Base-by-base conservation (phyloP, 2,329 filamentous ascomycete genomes). In the Colletotrichum melonis region DNA sequence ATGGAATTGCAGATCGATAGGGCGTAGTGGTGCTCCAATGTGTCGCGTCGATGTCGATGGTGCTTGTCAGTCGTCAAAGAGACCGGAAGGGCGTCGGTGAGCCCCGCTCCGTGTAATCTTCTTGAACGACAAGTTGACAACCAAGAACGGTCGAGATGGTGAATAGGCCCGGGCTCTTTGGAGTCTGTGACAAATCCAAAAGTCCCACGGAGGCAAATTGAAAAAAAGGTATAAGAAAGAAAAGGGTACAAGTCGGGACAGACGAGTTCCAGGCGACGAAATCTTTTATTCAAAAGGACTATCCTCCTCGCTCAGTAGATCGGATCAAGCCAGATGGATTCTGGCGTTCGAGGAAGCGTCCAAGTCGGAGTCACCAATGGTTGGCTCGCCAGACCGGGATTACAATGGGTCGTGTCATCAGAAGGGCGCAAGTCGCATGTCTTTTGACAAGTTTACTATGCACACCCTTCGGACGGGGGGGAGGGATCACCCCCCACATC, bases 201-300 rank as follows among this genome's bases (percentile, higher is more conserved):
- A 30, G 12, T 46, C 42, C 55, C 56, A 55, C 32, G 72, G 67
- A 58, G 72, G 65, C 67, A 19, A 42, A 74, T 74, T 75, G 58
- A 76, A 62, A 59, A 74, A 71, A 49, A 64, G 71, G 72, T 70
- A 71, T 76, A 59, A 60, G 69, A 67, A 73, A 56, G 35, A 67
- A 62, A 62, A 64, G 46, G 35, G 63, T 42, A 62, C 60, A 63
- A 69, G 16, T 26, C 28, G 54, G 57, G 71, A 52, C 60, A 24
- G 19, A 35, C 22, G n/a, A 38, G 14, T 42, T 46, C 55, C 24
- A 49, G 71, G 71, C 62, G 49, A 38, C 12, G 49, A 73, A 71
- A 55, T 71, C 67, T 73, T 73, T 73, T 73, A 73, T 73, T 73
- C 60, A 66, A 66, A 62, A 55, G 38, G 14, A 32, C 42, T 32